Percentiles rank a stretch among this genome's conserved stretches.
Conservation (phyloP, 805 yeast genomes). For the Kodamaea neixiangensis region DNA sequence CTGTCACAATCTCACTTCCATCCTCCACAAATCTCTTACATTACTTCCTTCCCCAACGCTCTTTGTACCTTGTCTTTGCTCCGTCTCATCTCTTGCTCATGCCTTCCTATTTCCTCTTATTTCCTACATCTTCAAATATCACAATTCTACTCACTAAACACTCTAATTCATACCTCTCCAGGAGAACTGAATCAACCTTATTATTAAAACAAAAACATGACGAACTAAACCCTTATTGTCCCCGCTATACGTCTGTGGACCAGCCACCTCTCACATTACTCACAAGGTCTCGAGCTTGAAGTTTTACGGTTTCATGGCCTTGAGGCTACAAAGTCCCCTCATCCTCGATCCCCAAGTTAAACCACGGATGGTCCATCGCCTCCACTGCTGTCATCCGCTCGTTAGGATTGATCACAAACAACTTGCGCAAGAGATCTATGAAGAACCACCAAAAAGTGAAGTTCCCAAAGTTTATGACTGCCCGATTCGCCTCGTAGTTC, state of each 20-base stretch:
- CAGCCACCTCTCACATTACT: no score
- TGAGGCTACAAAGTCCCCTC: slow-evolving; percentile 36
- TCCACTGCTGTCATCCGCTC: slow-evolving; percentile 42
- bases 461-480: slow-evolving; percentile 54
- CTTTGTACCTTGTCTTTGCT: no score
- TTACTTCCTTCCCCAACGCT: no score
- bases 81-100: no score
- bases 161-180: background rate
- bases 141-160: background rate
- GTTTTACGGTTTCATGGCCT: no score
- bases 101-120: background rate
- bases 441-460: slow-evolving; percentile 85
- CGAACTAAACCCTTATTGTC: background rate
- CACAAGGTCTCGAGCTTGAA: no score
- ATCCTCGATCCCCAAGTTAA: slow-evolving; percentile 47
- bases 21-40: no score
- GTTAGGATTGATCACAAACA: slow-evolving; percentile 41
- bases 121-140: background rate
- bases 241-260: no score
- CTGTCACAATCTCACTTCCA: no score
- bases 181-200: background rate
- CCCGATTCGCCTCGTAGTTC: slow-evolving; percentile 39
- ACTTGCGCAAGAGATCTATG: slow-evolving; percentile 40
- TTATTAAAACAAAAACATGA: background rate
- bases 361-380: slow-evolving; percentile 51